phyloP scores from a whole-genome alignment of 2,329 filamentous ascomycete species.

The Verticillium isaacii region DNA sequence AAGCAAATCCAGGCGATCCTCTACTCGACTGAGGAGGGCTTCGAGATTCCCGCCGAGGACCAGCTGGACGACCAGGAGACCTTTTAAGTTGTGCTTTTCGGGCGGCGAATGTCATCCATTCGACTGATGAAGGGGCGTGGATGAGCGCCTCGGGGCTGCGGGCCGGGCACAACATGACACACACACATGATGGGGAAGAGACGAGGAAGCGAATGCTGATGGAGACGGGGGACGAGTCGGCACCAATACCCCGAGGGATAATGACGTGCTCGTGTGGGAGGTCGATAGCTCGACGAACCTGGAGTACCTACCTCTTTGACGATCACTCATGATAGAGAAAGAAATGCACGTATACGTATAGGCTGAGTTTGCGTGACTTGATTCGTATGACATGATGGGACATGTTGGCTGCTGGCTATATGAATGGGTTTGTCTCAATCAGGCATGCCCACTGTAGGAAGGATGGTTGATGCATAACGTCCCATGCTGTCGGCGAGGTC shows the following conservation, averaged over 20 bases:
- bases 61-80: conserved; percentile 74
- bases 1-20: conserved; percentile 96
- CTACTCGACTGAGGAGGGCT: conserved; percentile 92
- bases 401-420: too few species aligned
- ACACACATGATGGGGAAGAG: neutral
- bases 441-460: too few species aligned
- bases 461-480: too few species aligned
- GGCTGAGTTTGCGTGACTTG: neutral
- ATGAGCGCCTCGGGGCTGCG: neutral
- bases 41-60: conserved; percentile 85
- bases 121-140: neutral
- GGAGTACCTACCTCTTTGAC: neutral
- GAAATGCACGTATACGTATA: neutral
- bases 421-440: too few species aligned
- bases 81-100: conserved; percentile 43
- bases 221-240: neutral
- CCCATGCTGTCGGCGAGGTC: too few species aligned
- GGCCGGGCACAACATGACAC: conserved; percentile 5
- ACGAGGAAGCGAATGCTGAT: neutral
- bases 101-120: neutral
- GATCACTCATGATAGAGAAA: conserved; percentile 1
- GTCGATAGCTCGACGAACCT: neutral
- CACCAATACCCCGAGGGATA: conserved; percentile 2
- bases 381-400: neutral
- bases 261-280: neutral